These are phyloP conservation scores for Litsea cubeba DNA, from an alignment of 164 flowering plant genomes.

Conservation along the genomic window DNA sequence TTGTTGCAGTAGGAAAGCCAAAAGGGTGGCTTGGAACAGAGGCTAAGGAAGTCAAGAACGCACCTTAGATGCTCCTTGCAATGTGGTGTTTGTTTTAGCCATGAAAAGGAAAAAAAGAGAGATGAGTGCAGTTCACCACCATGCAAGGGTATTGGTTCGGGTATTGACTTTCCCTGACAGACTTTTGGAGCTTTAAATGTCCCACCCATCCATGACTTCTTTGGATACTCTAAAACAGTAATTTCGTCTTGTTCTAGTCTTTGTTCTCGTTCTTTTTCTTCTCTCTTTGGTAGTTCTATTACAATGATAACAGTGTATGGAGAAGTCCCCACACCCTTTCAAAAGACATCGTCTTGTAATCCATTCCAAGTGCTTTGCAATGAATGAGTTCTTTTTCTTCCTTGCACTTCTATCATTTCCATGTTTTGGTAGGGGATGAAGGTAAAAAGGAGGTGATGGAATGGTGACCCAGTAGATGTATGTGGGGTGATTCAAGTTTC, in stretches of 20 bases:
- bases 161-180: constrained; percentile 64
- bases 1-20: neutral
- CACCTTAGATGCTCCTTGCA: constrained; percentile 62
- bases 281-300: neutral
- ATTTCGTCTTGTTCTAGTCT: neutral
- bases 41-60: constrained; percentile 83
- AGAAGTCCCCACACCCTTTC: neutral
- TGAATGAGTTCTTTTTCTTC: constrained; percentile 22
- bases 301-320: neutral
- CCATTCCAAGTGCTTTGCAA: constrained; percentile 4
- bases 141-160: constrained; percentile 73
- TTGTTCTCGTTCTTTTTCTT: neutral
- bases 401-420: constrained; percentile 13
- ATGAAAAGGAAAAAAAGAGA: neutral
- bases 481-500: no score
- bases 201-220: neutral
- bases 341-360: constrained; percentile 4
- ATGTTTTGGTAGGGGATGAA: no score
- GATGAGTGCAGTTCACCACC: constrained; percentile 19
- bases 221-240: neutral
- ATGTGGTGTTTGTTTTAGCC: constrained; percentile 24
- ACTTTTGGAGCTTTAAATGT: neutral
- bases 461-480: no score
- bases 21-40: neutral
- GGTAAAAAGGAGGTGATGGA: no score